Evolutionary conservation across 1,284 basidiomycete genomes (phyloP).

Genomic region (Apiotrichum veenhuisii): DNA sequence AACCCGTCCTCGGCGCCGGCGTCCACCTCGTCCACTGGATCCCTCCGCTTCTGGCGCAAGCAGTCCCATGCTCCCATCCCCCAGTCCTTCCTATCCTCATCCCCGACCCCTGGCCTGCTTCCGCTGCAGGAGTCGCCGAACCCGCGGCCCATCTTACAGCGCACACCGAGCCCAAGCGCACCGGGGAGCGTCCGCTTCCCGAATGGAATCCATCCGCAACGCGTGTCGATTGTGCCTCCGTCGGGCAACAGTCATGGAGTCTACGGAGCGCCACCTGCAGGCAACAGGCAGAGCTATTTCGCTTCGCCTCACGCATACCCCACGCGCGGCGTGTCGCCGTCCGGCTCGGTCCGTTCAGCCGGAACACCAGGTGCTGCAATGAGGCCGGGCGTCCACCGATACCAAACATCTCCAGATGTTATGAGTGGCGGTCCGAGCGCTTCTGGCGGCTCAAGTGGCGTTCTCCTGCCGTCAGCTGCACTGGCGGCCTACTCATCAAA

Average conservation of each 20-base stretch:
- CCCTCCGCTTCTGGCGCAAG: slow-evolving; percentile 4
- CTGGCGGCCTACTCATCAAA: not conserved
- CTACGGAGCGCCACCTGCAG: not conserved
- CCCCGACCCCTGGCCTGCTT: not conserved
- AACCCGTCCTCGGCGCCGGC: not conserved
- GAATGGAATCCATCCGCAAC: not conserved
- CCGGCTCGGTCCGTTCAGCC: not conserved
- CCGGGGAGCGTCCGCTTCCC: not conserved
- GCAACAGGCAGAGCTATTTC: not conserved
- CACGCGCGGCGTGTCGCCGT: not conserved
- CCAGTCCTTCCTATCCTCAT: no score
- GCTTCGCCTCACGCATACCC: not conserved
- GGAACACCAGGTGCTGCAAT: not conserved
- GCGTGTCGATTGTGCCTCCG: not conserved
- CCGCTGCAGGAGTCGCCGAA: not conserved
- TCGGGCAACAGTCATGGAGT: not conserved
- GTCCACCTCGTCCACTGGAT: not conserved
- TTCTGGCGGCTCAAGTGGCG: not conserved
- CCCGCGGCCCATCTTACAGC: slow-evolving; percentile 2
- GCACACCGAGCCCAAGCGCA: not conserved
- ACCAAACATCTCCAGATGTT: not conserved
- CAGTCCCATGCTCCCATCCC: not conserved
- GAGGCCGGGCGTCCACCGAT: not conserved
- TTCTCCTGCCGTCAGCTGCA: not conserved
- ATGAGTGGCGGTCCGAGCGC: not conserved